Conservation (phyloP, 495 filamentous ascomycete species). For the Letharia columbiana region DNA sequence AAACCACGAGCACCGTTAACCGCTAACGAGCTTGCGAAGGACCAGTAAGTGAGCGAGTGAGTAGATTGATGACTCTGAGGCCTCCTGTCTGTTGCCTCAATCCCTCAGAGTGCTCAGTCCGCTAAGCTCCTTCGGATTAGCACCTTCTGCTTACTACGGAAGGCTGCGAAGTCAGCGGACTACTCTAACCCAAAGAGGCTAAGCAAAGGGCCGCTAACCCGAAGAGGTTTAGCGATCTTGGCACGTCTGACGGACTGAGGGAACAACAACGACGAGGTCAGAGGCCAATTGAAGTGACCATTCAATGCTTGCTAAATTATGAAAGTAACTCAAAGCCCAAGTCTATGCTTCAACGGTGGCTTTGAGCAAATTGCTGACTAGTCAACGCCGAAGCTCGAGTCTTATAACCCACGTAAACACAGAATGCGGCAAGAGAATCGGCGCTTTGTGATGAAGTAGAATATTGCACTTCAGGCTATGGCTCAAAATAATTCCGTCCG, state of each 20-base stretch:
- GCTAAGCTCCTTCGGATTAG: too few species aligned
- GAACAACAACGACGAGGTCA: not conserved
- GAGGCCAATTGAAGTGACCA: not conserved
- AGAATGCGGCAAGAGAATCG: not conserved
- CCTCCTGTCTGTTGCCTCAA: too few species aligned
- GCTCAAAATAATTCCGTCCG: conserved; percentile 12
- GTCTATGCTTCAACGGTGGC: not conserved
- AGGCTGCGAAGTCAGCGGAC: too few species aligned
- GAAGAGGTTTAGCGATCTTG: too few species aligned
- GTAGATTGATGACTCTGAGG: not conserved
- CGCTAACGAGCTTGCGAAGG: not conserved
- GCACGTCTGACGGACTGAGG: too few species aligned
- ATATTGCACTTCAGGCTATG: not conserved
- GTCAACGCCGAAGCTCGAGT: not conserved
- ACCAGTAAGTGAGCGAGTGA: not conserved
- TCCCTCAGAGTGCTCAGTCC: too few species aligned
- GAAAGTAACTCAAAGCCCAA: not conserved
- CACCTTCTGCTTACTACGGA: too few species aligned
- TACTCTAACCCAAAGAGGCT: too few species aligned
- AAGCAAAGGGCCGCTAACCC: too few species aligned
- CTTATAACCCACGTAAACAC: not conserved
- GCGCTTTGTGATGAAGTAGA: not conserved
- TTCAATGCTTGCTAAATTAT: not conserved
- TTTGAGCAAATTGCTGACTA: not conserved
- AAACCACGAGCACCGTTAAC: not conserved